Evolutionary conservation across 2,329 filamentous ascomycete genomes (phyloP), one percentile per base, ranked within the genome.

Genomic region (Metarhizium rileyi): DNA sequence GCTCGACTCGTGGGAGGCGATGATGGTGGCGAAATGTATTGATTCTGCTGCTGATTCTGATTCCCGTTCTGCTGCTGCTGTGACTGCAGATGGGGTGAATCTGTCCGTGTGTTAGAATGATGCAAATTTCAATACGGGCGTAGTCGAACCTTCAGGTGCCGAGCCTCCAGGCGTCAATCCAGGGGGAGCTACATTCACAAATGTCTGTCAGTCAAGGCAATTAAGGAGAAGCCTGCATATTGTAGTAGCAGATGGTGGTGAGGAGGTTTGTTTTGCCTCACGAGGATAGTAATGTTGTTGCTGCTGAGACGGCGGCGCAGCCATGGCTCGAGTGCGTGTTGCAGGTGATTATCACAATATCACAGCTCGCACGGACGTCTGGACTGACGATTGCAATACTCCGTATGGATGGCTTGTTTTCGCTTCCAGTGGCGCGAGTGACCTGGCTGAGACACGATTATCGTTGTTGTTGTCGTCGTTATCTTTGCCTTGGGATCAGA

Each of bases 1-100:
- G 69, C 64, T 53, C 69, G 67, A 59, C 66, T 68, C 40, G 71
- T 69, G 3, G 73, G 72, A 45, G 73, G 69, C 22, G 74, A 76
- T 5, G 67, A 70, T 27, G 73, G 72, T 18, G 73, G 73, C 44
- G 68, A 66, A 43, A 71, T 71, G 56, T 73, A 75, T 53, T 66
- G 69, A 46, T 69, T 68, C 52, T 70, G 59, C 14, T 58, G 57
- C 28, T 54, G 58, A 33, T 49, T 57, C 51, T n/a, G n/a, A n/a
- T n/a, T n/a, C n/a, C n/a, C n/a, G n/a, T n/a, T n/a, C n/a, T n/a
- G n/a, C n/a, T n/a, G n/a, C n/a, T n/a, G n/a, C n/a, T n/a, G 55
- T 42, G 54, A 57, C 30, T 71, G 71, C n/a, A 30, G 72, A 72
- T 44, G 67, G 66, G 30, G 70, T 71, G 55, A 73, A 73, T 52